phyloP scores from a whole-genome alignment of 352 stramenopile genomes.

The Thraustochytrium striatum region DNA sequence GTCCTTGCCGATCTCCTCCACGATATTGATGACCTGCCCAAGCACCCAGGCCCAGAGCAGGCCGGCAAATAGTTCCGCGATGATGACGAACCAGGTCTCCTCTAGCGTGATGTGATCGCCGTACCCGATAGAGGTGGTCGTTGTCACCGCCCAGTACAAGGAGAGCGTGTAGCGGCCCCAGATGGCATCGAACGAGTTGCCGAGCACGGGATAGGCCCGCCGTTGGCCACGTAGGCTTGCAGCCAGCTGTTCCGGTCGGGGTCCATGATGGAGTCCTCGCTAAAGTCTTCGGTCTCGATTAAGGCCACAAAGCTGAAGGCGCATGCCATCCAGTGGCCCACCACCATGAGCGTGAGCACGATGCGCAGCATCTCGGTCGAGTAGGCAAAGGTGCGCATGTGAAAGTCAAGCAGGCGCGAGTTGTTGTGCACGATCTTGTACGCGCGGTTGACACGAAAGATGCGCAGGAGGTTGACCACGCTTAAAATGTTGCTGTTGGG shows the following conservation, averaged over 20 bases:
- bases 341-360: conserved; percentile 3
- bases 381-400: background rate
- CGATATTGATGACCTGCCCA: background rate
- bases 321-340: conserved; percentile 22
- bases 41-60: conserved; percentile 32
- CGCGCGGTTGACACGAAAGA: conserved; percentile 19
- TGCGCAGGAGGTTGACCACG: conserved; percentile 35
- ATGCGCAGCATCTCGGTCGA: background rate
- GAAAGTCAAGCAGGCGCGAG: conserved; percentile 1
- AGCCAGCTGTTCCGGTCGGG: conserved; percentile 11
- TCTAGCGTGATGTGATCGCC: conserved; percentile 6
- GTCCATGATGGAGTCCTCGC: background rate
- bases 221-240: background rate
- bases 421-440: conserved; percentile 31
- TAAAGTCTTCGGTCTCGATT: conserved; percentile 21
- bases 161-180: conserved; percentile 27
- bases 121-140: conserved; percentile 28
- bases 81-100: conserved; percentile 1
- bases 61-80: background rate
- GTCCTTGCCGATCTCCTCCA: conserved; percentile 6
- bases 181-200: conserved; percentile 4
- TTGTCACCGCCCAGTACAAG: conserved; percentile 35
- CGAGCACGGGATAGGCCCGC: background rate
- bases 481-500: conserved; percentile 9
- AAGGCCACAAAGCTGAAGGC: conserved; percentile 29